Base-by-base conservation (phyloP, 805 yeast genomes). In the Kuraishia capsulata region DNA sequence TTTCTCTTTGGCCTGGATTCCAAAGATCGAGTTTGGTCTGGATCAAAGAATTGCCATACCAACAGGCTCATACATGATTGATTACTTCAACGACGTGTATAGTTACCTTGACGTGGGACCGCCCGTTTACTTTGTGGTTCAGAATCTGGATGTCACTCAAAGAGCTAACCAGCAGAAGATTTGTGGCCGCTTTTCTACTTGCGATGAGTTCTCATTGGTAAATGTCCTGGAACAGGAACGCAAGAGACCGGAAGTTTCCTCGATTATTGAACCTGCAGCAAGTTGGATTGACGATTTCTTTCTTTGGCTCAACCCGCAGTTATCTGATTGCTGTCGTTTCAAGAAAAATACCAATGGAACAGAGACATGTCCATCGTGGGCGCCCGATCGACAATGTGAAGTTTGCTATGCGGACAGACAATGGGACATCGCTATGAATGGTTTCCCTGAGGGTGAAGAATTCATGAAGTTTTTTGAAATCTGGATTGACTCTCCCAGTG, bases 251-350 rank as follows among this genome's bases (percentile, higher is more conserved):
- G 62, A 72, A 2, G 49, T 64, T 9, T 81, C 90, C 2, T 79
- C 82, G 3, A 69, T 90, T 25, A 70, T 74, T 1, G 92, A 86
- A 34, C 96, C 97, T 0, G 73, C 86, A 2, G 80, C 96, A 1
- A 82, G 83, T 47, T 90, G 97, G 97, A 63, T 89, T 37, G 98
- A 90, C 59, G 97, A 92, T 53, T 90, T 76, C 51, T 66, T 90
- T 44, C 70, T 79, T 28, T 90, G 90, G 82, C 62, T 89, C 42
- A 88, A 88, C 51, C 98, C 98, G 0, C 73, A 74, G 31, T 65
- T 89, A 35, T 90, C 81, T 45, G 83, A 83, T 44, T 90, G 98
- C 57, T 90, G 98, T 53, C 64, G 90, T 20, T 57, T 80, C 32
- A 75, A 72, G 45, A 81, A 80, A 48, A 63, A 64, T 1, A 52